These are phyloP conservation scores for Colletotrichum falcatum DNA, from an alignment of 2,329 filamentous ascomycete species.

Conservation along the genomic window DNA sequence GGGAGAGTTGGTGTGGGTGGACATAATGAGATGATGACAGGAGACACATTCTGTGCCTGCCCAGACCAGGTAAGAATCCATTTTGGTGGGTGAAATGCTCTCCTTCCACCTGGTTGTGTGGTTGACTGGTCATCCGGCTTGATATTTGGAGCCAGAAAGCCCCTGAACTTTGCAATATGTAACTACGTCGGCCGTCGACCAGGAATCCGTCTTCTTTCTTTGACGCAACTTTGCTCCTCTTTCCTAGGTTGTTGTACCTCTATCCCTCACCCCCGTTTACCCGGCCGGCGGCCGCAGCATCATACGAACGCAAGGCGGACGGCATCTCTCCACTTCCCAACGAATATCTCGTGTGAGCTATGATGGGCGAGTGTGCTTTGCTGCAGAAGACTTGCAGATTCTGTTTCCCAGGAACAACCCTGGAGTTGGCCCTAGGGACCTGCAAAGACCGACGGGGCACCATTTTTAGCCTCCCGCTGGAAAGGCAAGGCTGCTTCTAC, in stretches of 20 bases:
- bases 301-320: constrained; percentile 18
- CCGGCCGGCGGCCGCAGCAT: not conserved
- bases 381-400: constrained; percentile 31
- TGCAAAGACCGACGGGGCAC: constrained; percentile 10
- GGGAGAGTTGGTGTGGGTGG: constrained; percentile 6
- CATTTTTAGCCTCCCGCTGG: constrained; percentile 27
- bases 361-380: constrained; percentile 12
- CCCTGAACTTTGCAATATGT: not conserved
- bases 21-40: constrained; percentile 7
- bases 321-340: constrained; percentile 24
- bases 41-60: constrained; percentile 13
- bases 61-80: constrained; percentile 25
- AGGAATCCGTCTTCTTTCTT: not conserved
- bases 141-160: constrained; percentile 1
- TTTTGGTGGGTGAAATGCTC: constrained; percentile 2
- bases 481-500: constrained; percentile 28
- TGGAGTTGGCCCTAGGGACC: constrained; percentile 11
- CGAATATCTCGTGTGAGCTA: constrained; percentile 9
- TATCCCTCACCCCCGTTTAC: not conserved
- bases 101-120: not conserved
- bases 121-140: constrained; percentile 3
- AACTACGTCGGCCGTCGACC: constrained; percentile 2
- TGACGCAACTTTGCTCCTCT: not conserved
- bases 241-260: not conserved
- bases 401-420: constrained; percentile 26